These are phyloP conservation scores for Ustilago vetiveriae DNA, from an alignment of 1,284 basidiomycete species.

Conservation along the genomic window DNA sequence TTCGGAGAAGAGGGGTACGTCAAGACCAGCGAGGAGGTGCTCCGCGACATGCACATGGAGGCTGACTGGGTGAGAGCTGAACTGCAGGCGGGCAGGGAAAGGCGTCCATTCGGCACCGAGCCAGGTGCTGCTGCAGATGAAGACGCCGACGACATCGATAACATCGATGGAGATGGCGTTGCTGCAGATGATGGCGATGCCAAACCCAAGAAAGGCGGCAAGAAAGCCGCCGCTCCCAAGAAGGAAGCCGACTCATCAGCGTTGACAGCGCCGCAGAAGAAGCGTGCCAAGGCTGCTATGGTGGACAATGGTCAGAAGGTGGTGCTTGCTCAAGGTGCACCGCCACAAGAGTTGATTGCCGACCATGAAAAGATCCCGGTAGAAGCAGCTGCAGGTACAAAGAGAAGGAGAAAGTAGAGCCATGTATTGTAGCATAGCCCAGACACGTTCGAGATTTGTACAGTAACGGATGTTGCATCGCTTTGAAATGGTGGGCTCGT, in stretches of 20 bases:
- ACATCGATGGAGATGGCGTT: slow-evolving; percentile 14
- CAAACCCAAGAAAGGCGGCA: slow-evolving; percentile 11
- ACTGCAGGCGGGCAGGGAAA: slow-evolving; percentile 34
- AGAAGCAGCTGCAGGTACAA: slow-evolving; percentile 1
- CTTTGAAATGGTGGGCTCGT: too few species aligned
- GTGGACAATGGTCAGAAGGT: slow-evolving; percentile 34
- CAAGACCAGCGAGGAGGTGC: slow-evolving; percentile 56
- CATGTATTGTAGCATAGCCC: background rate
- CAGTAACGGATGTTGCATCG: too few species aligned
- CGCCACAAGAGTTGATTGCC: slow-evolving; percentile 25
- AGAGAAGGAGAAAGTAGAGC: slow-evolving; percentile 12
- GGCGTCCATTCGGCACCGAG: slow-evolving; percentile 41
- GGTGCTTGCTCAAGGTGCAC: slow-evolving; percentile 41
- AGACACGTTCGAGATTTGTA: too few species aligned
- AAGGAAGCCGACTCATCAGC: background rate
- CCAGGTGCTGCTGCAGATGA: slow-evolving; percentile 25
- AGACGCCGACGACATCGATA: slow-evolving; percentile 8
- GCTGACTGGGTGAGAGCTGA: slow-evolving; percentile 52
- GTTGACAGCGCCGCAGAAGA: slow-evolving; percentile 17
- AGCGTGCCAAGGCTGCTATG: slow-evolving; percentile 30
- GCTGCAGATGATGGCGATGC: slow-evolving; percentile 21
- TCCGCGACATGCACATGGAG: slow-evolving; percentile 51
- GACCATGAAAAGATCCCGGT: slow-evolving; percentile 41
- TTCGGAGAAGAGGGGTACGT: slow-evolving; percentile 55
- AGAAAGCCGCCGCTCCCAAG: slow-evolving; percentile 5